Conservation (phyloP, 177 flowering plant species). For the Vitis hybrid region DNA sequence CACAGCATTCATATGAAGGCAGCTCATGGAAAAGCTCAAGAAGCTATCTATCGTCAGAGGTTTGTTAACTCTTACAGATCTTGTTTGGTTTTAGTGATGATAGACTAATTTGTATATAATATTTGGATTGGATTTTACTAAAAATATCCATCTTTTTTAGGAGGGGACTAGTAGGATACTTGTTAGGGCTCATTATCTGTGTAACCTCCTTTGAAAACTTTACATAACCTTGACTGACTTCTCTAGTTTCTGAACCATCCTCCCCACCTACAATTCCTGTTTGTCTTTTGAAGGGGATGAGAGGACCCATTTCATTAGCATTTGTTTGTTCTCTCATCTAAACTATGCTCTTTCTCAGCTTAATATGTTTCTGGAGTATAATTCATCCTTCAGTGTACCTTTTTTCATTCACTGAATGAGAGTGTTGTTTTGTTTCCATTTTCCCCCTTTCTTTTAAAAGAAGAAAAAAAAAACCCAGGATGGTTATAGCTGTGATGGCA, state of each 20-base stretch:
- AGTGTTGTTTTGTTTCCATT: no score
- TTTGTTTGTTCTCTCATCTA: background rate
- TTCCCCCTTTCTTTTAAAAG: no score
- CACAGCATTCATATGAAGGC: conserved; percentile 95
- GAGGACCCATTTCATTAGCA: background rate
- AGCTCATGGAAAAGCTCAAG: conserved; percentile 95
- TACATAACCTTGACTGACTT: background rate
- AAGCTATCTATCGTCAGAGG: conserved; percentile 92
- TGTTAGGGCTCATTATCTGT: background rate
- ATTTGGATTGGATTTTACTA: background rate
- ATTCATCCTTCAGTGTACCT: no score
- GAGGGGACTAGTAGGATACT: background rate
- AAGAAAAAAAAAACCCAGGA: background rate
- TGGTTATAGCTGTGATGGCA: background rate
- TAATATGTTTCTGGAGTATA: no score
- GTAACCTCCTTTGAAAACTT: background rate
- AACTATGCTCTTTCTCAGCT: no score
- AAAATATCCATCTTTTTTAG: background rate
- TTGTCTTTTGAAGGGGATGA: background rate
- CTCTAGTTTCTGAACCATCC: no score
- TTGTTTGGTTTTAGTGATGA: background rate
- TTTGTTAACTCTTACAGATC: conserved; percentile 26
- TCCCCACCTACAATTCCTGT: background rate
- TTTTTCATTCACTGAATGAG: no score
- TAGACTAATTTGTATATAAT: background rate